These are phyloP conservation scores for Neoascochyta sp. DNA, from an alignment of 2,329 filamentous ascomycete species.

Conservation along the genomic window DNA sequence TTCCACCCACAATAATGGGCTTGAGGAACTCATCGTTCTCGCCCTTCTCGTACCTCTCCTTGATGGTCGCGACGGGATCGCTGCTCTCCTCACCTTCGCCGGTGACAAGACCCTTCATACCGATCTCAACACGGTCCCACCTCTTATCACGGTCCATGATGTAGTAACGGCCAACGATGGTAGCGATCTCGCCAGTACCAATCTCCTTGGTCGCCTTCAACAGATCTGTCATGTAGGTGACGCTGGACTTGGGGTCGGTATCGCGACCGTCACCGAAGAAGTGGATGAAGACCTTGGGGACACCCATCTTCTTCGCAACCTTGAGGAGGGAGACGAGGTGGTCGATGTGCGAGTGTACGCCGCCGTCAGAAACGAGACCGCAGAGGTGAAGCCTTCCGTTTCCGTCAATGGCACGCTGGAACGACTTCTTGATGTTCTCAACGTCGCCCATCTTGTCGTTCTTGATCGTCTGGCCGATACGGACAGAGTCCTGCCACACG, in stretches of 20 bases:
- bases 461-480: constrained; percentile 91
- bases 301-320: constrained; percentile 81
- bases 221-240: constrained; percentile 82
- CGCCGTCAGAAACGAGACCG: constrained; percentile 90
- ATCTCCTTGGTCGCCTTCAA: constrained; percentile 78
- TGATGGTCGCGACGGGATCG: constrained; percentile 82
- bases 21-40: constrained; percentile 98
- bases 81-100: constrained; percentile 83
- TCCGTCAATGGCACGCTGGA: constrained; percentile 76
- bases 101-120: constrained; percentile 76
- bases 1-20: constrained; percentile 89
- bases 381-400: constrained; percentile 91
- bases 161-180: constrained; percentile 93
- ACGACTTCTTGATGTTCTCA: constrained; percentile 71
- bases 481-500: constrained; percentile 93
- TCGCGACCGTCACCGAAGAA: constrained; percentile 98
- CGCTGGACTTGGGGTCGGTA: constrained; percentile 92
- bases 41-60: constrained; percentile 78
- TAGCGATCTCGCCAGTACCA: constrained; percentile 81
- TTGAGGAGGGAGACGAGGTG: constrained; percentile 84
- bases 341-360: constrained; percentile 94
- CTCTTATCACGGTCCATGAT: constrained; percentile 99
- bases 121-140: constrained; percentile 91
- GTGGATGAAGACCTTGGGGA: constrained; percentile 95
- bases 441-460: constrained; percentile 74